Evolutionary conservation across 108 stramenopile species (phyloP).

Genomic region (Schizochytrium sp.): DNA sequence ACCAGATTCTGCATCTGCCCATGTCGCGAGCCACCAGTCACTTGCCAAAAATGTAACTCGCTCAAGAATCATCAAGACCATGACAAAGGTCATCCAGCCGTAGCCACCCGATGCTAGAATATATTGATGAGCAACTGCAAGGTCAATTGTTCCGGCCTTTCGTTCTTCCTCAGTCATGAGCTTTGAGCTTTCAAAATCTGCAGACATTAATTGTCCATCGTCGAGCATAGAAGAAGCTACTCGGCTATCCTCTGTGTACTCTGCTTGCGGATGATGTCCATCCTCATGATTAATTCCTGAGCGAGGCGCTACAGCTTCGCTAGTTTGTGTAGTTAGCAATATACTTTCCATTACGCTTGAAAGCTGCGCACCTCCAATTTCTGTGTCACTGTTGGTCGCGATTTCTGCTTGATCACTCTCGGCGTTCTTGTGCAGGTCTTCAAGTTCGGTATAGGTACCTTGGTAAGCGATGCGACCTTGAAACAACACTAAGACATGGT

Average conservation of each 20-base stretch:
- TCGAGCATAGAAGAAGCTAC: too few species aligned
- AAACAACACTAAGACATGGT: not conserved
- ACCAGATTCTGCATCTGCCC: conserved; percentile 77
- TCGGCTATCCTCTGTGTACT: too few species aligned
- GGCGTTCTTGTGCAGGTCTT: not conserved
- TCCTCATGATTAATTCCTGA: too few species aligned
- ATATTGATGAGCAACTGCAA: not conserved
- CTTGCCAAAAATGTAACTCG: conserved; percentile 81
- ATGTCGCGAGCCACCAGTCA: conserved; percentile 86
- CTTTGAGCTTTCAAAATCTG: not conserved
- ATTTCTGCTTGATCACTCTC: not conserved
- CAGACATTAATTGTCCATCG: not conserved
- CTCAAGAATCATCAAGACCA: conserved; percentile 77
- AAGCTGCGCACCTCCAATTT: not conserved
- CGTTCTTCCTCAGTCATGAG: conserved; percentile 53
- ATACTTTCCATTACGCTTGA: conserved; percentile 37
- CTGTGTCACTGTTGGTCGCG: not conserved
- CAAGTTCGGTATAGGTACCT: conserved; percentile 49
- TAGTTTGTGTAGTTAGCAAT: not conserved
- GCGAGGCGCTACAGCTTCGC: not conserved
- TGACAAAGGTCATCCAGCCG: not conserved
- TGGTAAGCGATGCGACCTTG: conserved; percentile 19
- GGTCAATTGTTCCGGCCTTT: not conserved
- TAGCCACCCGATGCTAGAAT: not conserved
- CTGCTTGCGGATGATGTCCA: too few species aligned